Conservation (phyloP, 768 basidiomycete genomes). For the Suillus brevipes region DNA sequence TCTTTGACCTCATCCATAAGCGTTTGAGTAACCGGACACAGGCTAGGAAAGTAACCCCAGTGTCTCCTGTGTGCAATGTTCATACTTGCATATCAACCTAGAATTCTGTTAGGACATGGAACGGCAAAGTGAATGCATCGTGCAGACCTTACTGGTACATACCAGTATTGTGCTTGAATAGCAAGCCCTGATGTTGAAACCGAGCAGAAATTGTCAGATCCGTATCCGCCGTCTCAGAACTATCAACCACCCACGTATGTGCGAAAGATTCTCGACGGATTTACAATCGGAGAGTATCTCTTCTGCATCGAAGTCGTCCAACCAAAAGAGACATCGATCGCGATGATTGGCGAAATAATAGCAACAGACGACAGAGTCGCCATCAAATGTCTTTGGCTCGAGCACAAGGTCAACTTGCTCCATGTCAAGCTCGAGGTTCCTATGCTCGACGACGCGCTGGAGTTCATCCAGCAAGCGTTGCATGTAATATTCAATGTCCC, state of each 20-base stretch:
- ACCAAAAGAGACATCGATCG: conserved; percentile 43
- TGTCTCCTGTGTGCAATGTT: conserved; percentile 19
- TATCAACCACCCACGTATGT: too few relatives aligned
- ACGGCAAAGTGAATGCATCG: neutral
- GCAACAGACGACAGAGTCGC: conserved; percentile 14
- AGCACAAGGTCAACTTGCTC: conserved; percentile 1
- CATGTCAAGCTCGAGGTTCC: neutral
- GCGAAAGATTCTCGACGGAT: too few relatives aligned
- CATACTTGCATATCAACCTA: neutral
- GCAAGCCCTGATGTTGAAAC: conserved; percentile 26
- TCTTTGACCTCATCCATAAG: conserved; percentile 7
- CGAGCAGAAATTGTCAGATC: neutral
- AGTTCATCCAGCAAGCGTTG: conserved; percentile 8
- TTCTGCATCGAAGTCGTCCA: too few relatives aligned
- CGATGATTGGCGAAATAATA: conserved; percentile 50
- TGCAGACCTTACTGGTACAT: neutral
- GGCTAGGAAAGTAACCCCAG: conserved; percentile 15
- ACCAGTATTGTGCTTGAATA: conserved; percentile 41
- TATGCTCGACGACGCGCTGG: neutral
- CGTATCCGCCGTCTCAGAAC: neutral
- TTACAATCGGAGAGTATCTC: too few relatives aligned
- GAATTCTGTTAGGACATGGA: neutral
- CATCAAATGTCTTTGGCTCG: neutral
- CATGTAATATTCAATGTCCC: conserved; percentile 33
- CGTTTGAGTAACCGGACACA: neutral